Percentiles rank a stretch among this genome's conserved stretches.
Evolutionary conservation across 345 rosid genomes (phyloP).

Genomic region (Raphanus sativus): DNA sequence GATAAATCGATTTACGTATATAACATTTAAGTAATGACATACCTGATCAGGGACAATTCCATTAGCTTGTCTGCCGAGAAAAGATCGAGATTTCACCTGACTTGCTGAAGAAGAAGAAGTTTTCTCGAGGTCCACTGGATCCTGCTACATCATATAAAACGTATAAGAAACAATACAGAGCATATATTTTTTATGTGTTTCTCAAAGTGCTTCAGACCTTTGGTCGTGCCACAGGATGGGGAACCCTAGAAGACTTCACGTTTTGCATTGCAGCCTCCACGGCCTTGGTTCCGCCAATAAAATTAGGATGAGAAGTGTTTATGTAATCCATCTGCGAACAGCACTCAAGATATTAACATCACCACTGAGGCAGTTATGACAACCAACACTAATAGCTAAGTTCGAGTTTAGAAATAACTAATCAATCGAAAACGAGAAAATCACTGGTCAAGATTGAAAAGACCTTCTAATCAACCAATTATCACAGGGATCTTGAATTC

Average conservation of each 20-base stretch:
- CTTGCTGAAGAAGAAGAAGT: conserved; percentile 65
- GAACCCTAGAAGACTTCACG: conserved; percentile 53
- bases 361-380: conserved; percentile 2
- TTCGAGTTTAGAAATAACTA: neutral
- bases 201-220: conserved; percentile 52
- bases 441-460: conserved; percentile 4
- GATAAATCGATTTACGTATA: neutral
- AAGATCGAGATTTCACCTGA: conserved; percentile 62
- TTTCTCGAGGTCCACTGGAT: conserved; percentile 73
- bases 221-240: conserved; percentile 55
- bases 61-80: conserved; percentile 85
- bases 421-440: conserved; percentile 8
- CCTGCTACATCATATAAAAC: conserved; percentile 44
- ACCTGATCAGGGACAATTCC: conserved; percentile 90
- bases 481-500: neutral
- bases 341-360: conserved; percentile 13
- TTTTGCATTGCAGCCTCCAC: conserved; percentile 59
- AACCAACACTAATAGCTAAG: neutral
- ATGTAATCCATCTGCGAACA: conserved; percentile 59
- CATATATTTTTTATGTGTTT: neutral
- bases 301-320: conserved; percentile 61
- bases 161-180: conserved; percentile 6
- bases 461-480: conserved; percentile 11
- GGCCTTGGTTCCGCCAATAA: conserved; percentile 67
- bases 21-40: neutral